Conservation (phyloP, 2,329 filamentous ascomycete species). For the Cladosporium sp. region DNA sequence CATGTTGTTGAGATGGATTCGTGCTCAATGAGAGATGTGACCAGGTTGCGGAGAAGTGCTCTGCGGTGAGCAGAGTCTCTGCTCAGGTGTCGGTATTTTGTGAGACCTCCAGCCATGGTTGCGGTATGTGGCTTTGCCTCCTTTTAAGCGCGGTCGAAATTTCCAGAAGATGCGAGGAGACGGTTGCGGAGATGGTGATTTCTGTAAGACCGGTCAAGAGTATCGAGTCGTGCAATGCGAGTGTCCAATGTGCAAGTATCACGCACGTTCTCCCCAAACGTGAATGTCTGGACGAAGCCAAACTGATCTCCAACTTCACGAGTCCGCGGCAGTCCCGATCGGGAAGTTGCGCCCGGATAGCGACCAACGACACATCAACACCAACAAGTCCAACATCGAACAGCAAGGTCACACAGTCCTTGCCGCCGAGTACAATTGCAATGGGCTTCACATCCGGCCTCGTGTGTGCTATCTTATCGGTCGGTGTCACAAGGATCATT, state of each 20-base stretch:
- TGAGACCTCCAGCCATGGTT: conserved; percentile 76
- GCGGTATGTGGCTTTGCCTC: conserved; percentile 1
- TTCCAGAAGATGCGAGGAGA: too few relatives aligned
- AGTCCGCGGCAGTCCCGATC: conserved; percentile 8
- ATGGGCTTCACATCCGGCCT: conserved; percentile 53
- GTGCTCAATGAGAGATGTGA: conserved; percentile 88
- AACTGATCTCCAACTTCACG: not conserved
- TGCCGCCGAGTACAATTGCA: not conserved
- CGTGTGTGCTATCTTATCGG: conserved; percentile 30
- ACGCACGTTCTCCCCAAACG: not conserved
- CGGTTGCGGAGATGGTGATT: too few relatives aligned
- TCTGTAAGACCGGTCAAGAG: too few relatives aligned
- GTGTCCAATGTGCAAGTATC: too few relatives aligned
- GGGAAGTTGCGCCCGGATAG: not conserved
- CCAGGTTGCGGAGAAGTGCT: conserved; percentile 89
- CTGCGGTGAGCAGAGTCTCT: conserved; percentile 83
- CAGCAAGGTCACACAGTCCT: not conserved
- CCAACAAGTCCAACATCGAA: not conserved
- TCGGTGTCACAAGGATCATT: too few relatives aligned
- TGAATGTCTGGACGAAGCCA: not conserved
- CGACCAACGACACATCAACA: conserved; percentile 7
- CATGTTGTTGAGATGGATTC: conserved; percentile 94
- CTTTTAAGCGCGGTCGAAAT: not conserved
- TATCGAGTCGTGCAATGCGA: too few relatives aligned
- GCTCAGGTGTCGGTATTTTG: conserved; percentile 85